Conservation (phyloP, 139 green algal genomes). For the Coelastrella sp. region DNA sequence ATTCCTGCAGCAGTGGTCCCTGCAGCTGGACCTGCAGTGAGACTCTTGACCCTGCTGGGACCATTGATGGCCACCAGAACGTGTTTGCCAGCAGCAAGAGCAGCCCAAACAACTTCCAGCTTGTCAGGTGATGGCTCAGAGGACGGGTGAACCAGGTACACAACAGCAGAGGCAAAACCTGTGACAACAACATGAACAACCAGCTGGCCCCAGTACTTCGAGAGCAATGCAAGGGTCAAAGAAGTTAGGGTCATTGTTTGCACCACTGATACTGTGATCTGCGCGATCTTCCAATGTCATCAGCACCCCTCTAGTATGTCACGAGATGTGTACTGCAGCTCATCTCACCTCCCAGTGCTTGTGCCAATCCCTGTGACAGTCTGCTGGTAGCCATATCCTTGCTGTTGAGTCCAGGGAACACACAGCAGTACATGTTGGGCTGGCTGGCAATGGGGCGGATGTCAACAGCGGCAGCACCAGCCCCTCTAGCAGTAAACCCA, state of each 20-base stretch:
- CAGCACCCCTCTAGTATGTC: no score
- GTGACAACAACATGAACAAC: not conserved
- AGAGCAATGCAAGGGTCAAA: not conserved
- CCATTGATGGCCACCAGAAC: slow-evolving; percentile 43
- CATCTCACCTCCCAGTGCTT: slow-evolving; percentile 17
- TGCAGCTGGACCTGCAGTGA: not conserved
- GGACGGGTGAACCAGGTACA: slow-evolving; percentile 36
- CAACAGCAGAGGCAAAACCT: slow-evolving; percentile 36
- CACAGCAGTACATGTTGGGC: slow-evolving; percentile 26
- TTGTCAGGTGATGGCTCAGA: slow-evolving; percentile 6
- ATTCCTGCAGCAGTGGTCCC: not conserved
- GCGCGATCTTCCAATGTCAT: no score
- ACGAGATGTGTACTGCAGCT: no score
- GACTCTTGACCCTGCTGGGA: not conserved
- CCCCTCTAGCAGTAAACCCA: no score
- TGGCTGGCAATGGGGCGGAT: not conserved
- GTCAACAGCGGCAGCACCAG: slow-evolving; percentile 17
- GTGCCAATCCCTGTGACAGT: slow-evolving; percentile 10
- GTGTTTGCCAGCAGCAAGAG: slow-evolving; percentile 7
- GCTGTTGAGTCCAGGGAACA: slow-evolving; percentile 34
- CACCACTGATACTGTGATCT: not conserved
- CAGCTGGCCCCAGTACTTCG: not conserved
- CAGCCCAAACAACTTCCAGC: not conserved
- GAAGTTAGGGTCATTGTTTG: not conserved
- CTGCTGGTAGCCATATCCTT: not conserved